Evolutionary conservation across 2,329 filamentous ascomycete genomes (phyloP).

Genomic region (Dendryphion nanum): DNA sequence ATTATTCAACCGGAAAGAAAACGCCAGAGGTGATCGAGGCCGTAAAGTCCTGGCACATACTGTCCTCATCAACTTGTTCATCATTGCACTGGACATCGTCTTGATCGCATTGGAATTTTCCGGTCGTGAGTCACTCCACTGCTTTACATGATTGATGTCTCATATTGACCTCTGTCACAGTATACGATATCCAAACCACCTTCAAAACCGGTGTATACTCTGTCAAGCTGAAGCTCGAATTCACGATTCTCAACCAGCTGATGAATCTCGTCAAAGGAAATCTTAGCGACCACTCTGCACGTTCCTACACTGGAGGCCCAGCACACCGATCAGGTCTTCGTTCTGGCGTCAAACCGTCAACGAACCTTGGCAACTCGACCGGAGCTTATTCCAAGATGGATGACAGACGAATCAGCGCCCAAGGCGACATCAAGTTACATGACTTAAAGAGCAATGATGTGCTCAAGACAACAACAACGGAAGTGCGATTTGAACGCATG

Average conservation of each 20-base stretch:
- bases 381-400: constrained; percentile 17
- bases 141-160: not conserved
- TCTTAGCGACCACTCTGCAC: not conserved
- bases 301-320: not conserved
- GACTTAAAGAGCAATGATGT: constrained; percentile 10
- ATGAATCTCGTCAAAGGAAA: constrained; percentile 2
- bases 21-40: constrained; percentile 10
- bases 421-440: constrained; percentile 6
- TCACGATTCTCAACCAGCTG: constrained; percentile 46
- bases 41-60: constrained; percentile 15
- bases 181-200: constrained; percentile 20
- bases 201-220: constrained; percentile 41
- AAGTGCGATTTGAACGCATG: constrained; percentile 13
- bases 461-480: constrained; percentile 18
- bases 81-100: not conserved
- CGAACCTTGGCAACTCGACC: constrained; percentile 5
- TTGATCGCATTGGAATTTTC: constrained; percentile 11
- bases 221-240: constrained; percentile 52
- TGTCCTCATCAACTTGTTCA: constrained; percentile 12
- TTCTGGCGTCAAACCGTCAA: not conserved
- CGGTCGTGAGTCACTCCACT: not conserved
- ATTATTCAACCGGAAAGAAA: constrained; percentile 7
- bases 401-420: constrained; percentile 2
- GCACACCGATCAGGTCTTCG: not conserved
- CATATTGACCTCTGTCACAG: constrained; percentile 1